Percentiles rank a stretch among this genome's conserved stretches.
phyloP scores from a whole-genome alignment of 2,329 filamentous ascomycete species.

The Daldinia eschscholtzii region DNA sequence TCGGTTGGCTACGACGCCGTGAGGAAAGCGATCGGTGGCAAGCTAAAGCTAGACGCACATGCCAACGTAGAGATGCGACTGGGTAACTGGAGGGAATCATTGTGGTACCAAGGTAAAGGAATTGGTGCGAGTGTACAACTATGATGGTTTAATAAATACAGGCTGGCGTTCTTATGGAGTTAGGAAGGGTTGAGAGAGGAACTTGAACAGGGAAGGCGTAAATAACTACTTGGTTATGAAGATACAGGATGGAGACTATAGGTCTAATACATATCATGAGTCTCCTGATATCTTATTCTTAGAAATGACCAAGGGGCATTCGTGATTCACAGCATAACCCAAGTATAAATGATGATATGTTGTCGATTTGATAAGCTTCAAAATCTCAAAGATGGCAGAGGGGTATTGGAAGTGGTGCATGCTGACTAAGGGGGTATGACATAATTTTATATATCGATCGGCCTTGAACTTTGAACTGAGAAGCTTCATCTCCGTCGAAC shows the following conservation, averaged over 20 bases:
- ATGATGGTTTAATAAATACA: slow-evolving; percentile 46
- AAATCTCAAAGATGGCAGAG: not conserved
- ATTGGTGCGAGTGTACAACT: slow-evolving; percentile 75
- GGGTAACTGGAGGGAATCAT: slow-evolving; percentile 77
- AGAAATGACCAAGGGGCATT: too few species aligned
- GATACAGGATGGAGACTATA: slow-evolving; percentile 14
- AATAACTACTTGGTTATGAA: slow-evolving; percentile 17
- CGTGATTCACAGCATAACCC: not conserved
- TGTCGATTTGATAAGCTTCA: not conserved
- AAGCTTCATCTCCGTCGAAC: not conserved
- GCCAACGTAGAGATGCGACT: slow-evolving; percentile 82
- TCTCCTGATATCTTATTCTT: not conserved
- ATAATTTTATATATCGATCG: slow-evolving; percentile 22
- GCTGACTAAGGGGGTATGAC: slow-evolving; percentile 30
- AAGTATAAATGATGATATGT: not conserved
- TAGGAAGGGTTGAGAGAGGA: slow-evolving; percentile 16
- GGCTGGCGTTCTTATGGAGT: slow-evolving; percentile 30
- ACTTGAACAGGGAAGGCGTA: slow-evolving; percentile 18
- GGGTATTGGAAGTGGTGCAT: not conserved
- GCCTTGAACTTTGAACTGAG: not conserved
- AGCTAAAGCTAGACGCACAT: slow-evolving; percentile 80
- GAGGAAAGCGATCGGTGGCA: slow-evolving; percentile 82
- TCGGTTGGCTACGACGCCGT: slow-evolving; percentile 87
- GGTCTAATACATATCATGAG: slow-evolving; percentile 11
- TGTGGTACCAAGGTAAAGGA: slow-evolving; percentile 78